A percentile compares a stretch with the other conserved stretches of the same genome.
Conservation (phyloP, 148 eudicot genomes). For the Cornus suecica region DNA sequence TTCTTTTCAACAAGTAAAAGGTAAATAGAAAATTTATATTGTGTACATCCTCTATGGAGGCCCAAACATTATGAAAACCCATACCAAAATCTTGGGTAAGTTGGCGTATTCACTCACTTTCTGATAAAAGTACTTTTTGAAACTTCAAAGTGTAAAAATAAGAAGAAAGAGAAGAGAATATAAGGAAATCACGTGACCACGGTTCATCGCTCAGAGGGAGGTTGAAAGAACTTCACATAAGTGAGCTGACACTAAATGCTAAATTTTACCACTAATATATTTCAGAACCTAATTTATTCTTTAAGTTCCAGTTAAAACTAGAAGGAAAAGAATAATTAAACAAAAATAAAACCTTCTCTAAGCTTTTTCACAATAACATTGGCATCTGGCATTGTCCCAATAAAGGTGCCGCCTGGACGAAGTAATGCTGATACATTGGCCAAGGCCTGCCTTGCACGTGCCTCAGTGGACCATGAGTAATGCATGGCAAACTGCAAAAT, state of each 20-base stretch:
- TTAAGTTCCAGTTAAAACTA: not conserved
- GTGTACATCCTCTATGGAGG: not conserved
- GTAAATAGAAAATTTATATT: no score
- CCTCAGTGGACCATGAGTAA: conserved; percentile 99
- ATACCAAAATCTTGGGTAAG: not conserved
- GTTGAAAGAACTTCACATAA: not conserved
- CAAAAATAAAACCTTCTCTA: conserved; percentile 61
- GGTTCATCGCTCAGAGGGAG: no score
- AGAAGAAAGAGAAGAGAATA: not conserved
- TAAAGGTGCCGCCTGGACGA: conserved; percentile 92
- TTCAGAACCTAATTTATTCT: not conserved
- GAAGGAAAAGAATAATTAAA: not conserved
- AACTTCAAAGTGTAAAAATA: not conserved
- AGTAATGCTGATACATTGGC: conserved; percentile 95
- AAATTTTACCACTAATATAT: not conserved
- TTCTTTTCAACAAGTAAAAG: not conserved
- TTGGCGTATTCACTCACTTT: not conserved
- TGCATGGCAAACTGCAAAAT: conserved; percentile 95
- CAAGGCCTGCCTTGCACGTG: conserved; percentile 95
- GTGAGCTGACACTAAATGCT: not conserved
- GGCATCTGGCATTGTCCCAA: conserved; percentile 99
- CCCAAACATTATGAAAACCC: not conserved
- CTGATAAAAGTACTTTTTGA: not conserved
- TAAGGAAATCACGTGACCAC: not conserved
- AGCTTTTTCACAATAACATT: conserved; percentile 91